A percentile compares a stretch with the other conserved stretches of the same genome.
Conservation (phyloP, 2,329 filamentous ascomycete species). For the Pestalotiopsis sp. region DNA sequence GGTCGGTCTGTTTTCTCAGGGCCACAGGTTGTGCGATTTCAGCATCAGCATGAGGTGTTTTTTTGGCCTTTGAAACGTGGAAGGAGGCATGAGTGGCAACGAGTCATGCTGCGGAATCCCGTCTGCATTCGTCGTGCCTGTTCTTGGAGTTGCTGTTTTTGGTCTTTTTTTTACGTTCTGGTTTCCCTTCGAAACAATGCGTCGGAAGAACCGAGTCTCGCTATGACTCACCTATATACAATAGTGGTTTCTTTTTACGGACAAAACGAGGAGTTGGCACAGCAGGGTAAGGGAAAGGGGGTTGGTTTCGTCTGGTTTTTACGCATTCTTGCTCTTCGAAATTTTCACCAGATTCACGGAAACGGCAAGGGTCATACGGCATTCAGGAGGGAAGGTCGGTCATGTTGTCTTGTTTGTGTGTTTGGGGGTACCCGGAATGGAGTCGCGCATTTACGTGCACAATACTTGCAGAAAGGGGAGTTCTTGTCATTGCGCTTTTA, state of each 20-base stretch:
- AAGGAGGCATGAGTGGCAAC: constrained; percentile 17
- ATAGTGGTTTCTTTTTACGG: constrained; percentile 3
- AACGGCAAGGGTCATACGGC: constrained; percentile 4
- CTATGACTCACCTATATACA: constrained; percentile 6
- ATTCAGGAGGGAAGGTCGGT: not conserved
- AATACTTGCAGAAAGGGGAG: constrained; percentile 11
- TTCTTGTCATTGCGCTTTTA: constrained; percentile 5
- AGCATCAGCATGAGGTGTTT: constrained; percentile 39
- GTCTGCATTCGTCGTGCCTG: constrained; percentile 19
- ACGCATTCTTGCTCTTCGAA: not conserved
- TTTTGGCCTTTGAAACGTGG: constrained; percentile 33
- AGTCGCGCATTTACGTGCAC: constrained; percentile 11
- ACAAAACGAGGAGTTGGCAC: constrained; percentile 8
- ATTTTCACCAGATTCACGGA: constrained; percentile 3
- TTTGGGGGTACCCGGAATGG: constrained; percentile 11
- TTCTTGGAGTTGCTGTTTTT: constrained; percentile 24
- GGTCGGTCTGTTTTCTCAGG: constrained; percentile 31
- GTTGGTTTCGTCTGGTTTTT: not conserved
- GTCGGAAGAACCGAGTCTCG: not conserved
- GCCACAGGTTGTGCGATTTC: constrained; percentile 31
- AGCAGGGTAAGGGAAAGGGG: not conserved
- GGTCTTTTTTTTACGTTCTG: constrained; percentile 16
- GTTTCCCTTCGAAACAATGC: constrained; percentile 10
- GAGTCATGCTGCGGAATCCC: not conserved
- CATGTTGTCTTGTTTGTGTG: constrained; percentile 2